phyloP scores from a whole-genome alignment of 768 basidiomycete species.

The Paxillus ammoniavirescens region DNA sequence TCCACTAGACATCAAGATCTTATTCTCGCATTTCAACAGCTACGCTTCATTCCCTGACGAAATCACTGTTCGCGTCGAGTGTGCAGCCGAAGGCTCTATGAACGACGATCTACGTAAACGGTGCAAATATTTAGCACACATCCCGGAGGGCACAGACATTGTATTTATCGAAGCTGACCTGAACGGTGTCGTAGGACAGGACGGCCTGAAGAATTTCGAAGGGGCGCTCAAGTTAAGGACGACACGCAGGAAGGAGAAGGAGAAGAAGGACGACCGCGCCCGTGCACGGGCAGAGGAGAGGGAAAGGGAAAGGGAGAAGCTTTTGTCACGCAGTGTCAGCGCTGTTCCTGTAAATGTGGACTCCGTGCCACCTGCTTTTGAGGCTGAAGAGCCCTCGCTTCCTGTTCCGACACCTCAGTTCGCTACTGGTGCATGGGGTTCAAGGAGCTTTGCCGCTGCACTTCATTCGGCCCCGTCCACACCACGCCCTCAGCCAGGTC shows the following conservation, averaged over 20 bases:
- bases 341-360: conserved; percentile 4
- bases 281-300: conserved; percentile 73
- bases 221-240: conserved; percentile 75
- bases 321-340: conserved; percentile 21
- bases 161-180: conserved; percentile 92
- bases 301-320: conserved; percentile 56
- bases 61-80: conserved; percentile 80
- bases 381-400: conserved; percentile 13
- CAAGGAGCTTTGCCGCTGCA: conserved; percentile 79
- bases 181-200: conserved; percentile 68
- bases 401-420: conserved; percentile 10
- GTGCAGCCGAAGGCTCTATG: conserved; percentile 71
- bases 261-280: conserved; percentile 83
- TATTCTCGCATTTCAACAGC: conserved; percentile 77
- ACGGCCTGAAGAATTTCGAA: conserved; percentile 81
- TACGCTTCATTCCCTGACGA: conserved; percentile 84
- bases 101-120: conserved; percentile 93
- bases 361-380: conserved; percentile 6
- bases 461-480: conserved; percentile 51
- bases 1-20: conserved; percentile 92
- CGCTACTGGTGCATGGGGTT: conserved; percentile 68
- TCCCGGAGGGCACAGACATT: conserved; percentile 90
- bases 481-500: conserved; percentile 41
- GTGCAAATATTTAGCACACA: conserved; percentile 92
- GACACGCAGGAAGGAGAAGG: conserved; percentile 75